Percentiles rank a stretch among this genome's conserved stretches.
These are phyloP conservation scores for Eutrema heterophyllum DNA, from an alignment of 345 rosid genomes.

Conservation along the genomic window DNA sequence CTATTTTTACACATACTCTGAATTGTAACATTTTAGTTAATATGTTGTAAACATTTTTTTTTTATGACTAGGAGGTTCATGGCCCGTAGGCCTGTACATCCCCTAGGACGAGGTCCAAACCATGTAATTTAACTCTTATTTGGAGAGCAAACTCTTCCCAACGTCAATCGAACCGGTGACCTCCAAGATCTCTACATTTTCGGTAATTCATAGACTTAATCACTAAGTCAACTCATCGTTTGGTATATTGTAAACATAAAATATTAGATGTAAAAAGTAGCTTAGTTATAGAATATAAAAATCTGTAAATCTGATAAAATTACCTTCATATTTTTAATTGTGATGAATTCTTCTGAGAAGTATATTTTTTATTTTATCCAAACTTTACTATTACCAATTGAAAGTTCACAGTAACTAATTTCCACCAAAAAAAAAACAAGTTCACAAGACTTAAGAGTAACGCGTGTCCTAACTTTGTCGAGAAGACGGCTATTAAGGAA, in stretches of 20 bases:
- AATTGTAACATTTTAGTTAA: neutral
- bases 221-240: too few relatives aligned
- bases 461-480: neutral
- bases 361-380: neutral
- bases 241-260: too few relatives aligned
- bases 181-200: too few relatives aligned
- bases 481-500: neutral
- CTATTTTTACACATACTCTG: neutral
- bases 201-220: too few relatives aligned
- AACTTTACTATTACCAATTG: neutral
- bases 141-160: too few relatives aligned
- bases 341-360: neutral
- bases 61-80: too few relatives aligned
- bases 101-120: too few relatives aligned
- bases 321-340: neutral
- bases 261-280: neutral
- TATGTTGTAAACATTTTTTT: too few relatives aligned
- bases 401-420: neutral
- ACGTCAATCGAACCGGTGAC: too few relatives aligned
- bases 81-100: too few relatives aligned
- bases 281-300: too few relatives aligned
- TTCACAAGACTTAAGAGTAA: neutral
- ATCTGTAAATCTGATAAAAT: neutral
- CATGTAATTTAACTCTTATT: too few relatives aligned
- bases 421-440: neutral